A percentile compares a stretch with the other conserved stretches of the same genome.
Evolutionary conservation across 2,329 filamentous ascomycete species (phyloP).

Genomic region (Phialophora tarda): DNA sequence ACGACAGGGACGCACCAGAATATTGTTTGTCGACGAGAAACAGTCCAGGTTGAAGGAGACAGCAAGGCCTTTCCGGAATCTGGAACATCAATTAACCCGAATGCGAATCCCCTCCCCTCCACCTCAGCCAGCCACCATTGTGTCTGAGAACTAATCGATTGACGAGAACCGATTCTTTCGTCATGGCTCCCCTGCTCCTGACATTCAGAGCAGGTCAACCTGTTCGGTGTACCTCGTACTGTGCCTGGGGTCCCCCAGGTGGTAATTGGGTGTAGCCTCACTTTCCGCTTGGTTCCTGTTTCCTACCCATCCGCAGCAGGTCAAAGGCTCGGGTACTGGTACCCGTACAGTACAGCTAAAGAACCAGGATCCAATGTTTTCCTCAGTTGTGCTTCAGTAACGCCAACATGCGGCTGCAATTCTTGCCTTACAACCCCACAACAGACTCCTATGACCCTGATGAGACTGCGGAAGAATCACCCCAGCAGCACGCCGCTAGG

Average conservation of each 20-base stretch:
- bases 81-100: neutral
- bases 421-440: conserved; percentile 18
- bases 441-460: conserved; percentile 6
- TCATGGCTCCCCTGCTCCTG: neutral
- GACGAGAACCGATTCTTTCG: neutral
- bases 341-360: neutral
- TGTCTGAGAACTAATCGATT: neutral
- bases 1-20: neutral
- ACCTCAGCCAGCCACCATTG: neutral
- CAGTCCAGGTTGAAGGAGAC: neutral
- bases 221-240: neutral
- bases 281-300: neutral
- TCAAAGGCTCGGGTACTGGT: neutral
- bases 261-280: neutral
- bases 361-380: neutral
- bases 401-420: conserved; percentile 16
- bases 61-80: neutral
- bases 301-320: too few relatives aligned
- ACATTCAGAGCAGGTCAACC: neutral
- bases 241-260: neutral
- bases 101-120: too few relatives aligned
- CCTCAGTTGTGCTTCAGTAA: neutral
- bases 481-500: conserved; percentile 19
- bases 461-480: conserved; percentile 14
- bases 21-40: neutral